These are phyloP conservation scores for Penicillium dipodomyicola DNA, from an alignment of 495 filamentous ascomycete species.

Conservation along the genomic window DNA sequence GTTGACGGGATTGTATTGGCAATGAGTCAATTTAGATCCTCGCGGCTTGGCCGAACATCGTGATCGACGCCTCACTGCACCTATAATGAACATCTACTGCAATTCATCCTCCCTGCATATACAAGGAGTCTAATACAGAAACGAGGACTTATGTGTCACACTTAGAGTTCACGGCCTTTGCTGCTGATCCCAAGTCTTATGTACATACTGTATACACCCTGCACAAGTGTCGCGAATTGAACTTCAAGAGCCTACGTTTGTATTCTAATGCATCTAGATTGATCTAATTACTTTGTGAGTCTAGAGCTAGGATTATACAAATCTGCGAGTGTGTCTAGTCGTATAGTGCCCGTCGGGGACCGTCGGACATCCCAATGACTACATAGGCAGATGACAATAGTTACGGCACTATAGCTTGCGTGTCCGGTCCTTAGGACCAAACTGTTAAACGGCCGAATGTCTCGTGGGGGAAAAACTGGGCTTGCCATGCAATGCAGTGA, in stretches of 20 bases:
- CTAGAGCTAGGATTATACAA: background rate
- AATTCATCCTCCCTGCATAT: background rate
- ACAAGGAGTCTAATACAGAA: background rate
- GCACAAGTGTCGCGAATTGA: background rate
- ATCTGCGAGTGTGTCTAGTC: background rate
- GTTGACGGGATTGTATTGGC: background rate
- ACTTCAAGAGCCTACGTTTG: background rate
- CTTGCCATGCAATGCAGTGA: slow-evolving; percentile 7
- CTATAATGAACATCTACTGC: background rate
- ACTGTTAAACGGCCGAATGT: background rate
- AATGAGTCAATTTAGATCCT: slow-evolving; percentile 6
- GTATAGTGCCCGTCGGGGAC: slow-evolving; percentile 3
- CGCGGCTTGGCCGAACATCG: slow-evolving; percentile 1
- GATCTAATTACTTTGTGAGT: background rate
- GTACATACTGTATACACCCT: background rate
- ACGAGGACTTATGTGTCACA: background rate
- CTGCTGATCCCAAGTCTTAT: background rate
- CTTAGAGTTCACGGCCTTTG: slow-evolving; percentile 7
- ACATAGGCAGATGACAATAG: background rate
- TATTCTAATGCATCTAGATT: background rate
- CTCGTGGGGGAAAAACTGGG: background rate
- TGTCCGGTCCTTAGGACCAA: background rate
- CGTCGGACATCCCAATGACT: slow-evolving; percentile 5
- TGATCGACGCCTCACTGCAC: slow-evolving; percentile 9
- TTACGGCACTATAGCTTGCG: background rate